Percentiles rank a stretch among this genome's conserved stretches.
phyloP scores from a whole-genome alignment of 257 asterid species.

The Nicotiana attenuata region DNA sequence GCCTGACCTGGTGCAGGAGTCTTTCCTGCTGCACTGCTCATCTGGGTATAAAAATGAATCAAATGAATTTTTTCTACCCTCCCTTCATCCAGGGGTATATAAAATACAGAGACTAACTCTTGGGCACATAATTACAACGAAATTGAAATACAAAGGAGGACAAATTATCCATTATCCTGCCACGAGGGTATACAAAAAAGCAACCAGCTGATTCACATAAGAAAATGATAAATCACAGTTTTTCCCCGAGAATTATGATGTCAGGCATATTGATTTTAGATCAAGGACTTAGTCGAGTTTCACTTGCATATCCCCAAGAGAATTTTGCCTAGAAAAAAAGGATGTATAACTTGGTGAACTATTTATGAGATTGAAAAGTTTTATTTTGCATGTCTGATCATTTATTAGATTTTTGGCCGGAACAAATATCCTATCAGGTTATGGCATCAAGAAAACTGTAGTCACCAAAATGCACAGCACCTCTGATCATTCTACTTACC shows the following conservation, averaged over 20 bases:
- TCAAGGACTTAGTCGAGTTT: neutral
- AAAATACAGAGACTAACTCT: neutral
- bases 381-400: neutral
- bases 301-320: constrained; percentile 6
- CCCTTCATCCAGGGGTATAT: constrained; percentile 1
- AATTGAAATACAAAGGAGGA: neutral
- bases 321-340: neutral
- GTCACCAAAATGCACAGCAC: neutral
- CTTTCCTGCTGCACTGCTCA: constrained; percentile 99
- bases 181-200: neutral
- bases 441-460: neutral
- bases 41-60: constrained; percentile 39
- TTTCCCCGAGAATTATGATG: neutral
- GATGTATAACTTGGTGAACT: neutral
- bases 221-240: neutral
- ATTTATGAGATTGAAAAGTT: neutral
- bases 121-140: neutral
- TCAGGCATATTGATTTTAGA: neutral
- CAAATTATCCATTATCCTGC: neutral
- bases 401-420: neutral
- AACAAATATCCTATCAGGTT: neutral
- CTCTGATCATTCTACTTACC: constrained; percentile 43
- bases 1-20: constrained; percentile 97
- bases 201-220: neutral
- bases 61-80: neutral